Base-by-base conservation (phyloP, 805 yeast genomes). In the Nakazawaea peltata region DNA sequence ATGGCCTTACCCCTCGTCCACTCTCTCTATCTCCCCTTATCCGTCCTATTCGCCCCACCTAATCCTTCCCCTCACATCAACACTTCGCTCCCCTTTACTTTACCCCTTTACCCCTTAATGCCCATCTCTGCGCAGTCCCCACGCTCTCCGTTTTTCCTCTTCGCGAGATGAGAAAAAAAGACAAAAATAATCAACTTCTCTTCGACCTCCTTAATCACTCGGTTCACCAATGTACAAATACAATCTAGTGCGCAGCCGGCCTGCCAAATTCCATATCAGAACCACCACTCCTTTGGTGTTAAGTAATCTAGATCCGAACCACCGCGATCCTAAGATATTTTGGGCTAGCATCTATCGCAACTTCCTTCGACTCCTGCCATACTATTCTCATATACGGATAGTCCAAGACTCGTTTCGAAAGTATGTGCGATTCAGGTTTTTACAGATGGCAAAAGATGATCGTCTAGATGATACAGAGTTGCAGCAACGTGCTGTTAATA, bases 321-420 rank as follows among this genome's bases (percentile, higher is more conserved):
- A 13, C n/a, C n/a, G 27, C 7, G 7, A 10, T 9, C 12, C 14
- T 9, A 6, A 25, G 14, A 14, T 6, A 27, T 8, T 27, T 27
- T 12, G 7, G 13, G 29, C 7, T 13, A 11, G 13, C 29, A 27
- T 27, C 29, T 15, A 34, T 15, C 13, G 38, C n/a, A 25, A 34
- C 18, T 34, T 34, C 18, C 19, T 34, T 10, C 24, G 38, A 8
- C 28, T 34, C 10, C 8, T 19, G 8, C 9, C 15, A 24, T 29
- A 16, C 18, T 34, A 28, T 18, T 28, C 37, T 21, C 37, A 28
- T 10, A 19, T 26, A 13, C 5, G 14, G 1, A 4, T 12, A 5
- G 15, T 21, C 3, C 26, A 27, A 23, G 8, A 21, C 12, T n/a
- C 37, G 6, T 27, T 11, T 22, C 28, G 11, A 17, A 8, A 16